Percentiles rank a stretch among this genome's conserved stretches.
phyloP scores from a whole-genome alignment of 208 protist species.

The Acanthamoeba healyi region DNA sequence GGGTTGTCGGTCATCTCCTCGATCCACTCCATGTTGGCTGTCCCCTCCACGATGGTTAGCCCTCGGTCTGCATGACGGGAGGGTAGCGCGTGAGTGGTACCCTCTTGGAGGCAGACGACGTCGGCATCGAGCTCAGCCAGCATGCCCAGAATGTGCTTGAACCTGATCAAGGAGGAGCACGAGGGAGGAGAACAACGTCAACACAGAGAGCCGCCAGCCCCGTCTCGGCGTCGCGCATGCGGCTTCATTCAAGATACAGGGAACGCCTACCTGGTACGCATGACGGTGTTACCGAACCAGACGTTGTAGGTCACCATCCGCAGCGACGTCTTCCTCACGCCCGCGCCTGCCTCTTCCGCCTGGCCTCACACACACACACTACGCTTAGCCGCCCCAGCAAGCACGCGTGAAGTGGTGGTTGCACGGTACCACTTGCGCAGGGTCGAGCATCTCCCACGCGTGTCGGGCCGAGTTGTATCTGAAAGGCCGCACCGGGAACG shows the following conservation, averaged over 20 bases:
- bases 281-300: neutral
- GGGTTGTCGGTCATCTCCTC: constrained; percentile 21
- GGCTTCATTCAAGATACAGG: neutral
- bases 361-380: too few relatives aligned
- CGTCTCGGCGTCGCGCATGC: too few relatives aligned
- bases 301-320: constrained; percentile 55
- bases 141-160: neutral
- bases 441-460: neutral
- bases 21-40: constrained; percentile 51
- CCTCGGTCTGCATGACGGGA: neutral
- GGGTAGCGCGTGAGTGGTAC: neutral
- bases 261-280: neutral
- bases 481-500: neutral
- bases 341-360: too few relatives aligned
- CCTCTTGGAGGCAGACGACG: constrained; percentile 46
- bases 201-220: too few relatives aligned
- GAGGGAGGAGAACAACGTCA: neutral
- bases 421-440: neutral
- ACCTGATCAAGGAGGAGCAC: neutral
- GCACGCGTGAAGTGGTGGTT: neutral
- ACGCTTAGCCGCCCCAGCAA: too few relatives aligned
- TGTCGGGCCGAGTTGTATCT: neutral
- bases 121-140: constrained; percentile 35
- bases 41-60: neutral
- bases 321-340: neutral